Base-by-base conservation (phyloP, 2,329 filamentous ascomycete genomes). In the Ascochyta lentis region DNA sequence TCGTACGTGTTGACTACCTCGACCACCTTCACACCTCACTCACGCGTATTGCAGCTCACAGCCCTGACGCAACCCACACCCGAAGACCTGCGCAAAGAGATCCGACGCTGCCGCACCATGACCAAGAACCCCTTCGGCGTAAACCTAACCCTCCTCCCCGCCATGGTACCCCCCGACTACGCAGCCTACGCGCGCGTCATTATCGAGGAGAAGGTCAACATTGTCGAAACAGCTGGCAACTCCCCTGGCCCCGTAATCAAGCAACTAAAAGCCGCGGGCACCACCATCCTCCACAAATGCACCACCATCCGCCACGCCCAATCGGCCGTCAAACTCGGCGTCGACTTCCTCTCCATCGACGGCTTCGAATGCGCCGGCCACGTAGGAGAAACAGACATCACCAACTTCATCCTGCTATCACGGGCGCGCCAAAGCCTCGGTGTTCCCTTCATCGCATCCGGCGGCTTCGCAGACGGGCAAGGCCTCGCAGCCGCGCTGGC, bases 281-380 rank as follows among this genome's bases (percentile, higher is more conserved):
- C 86, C 69, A 94, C 85, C 52, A 87, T 99, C 67, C 81, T 99
- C 53, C 95, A 99, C 85, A 99, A 99, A 81, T 98, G 95, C 82
- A 99, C 95, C 8, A 96, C 92, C 5, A 96, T 99, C 78, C 83
- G 92, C 51, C 95, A 99, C 75, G 95, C 95, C 19, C 86, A 92
- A 76, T 92, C 89, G 63, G 95, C 95, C 44, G 84, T 96, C 56
- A 96, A 96, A 78, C 87, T 98, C 35, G 95, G 95, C 61, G 95
- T 97, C 4, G 95, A 99, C 77, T 98, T 99, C 78, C 80, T 99
- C 54, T 93, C 89, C 64, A 98, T 99, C 67, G 95, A 99, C 74
- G 95, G 95, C 39, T 98, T 99, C 74, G 95, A 99, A 78, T 99
- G 95, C 79, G 95, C 92, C 39, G 95, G 87, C 64, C 91, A 95